Percentiles rank a stretch among this genome's conserved stretches.
Conservation (phyloP, 75 land plant species). For the Sequoiadendron giganteum region DNA sequence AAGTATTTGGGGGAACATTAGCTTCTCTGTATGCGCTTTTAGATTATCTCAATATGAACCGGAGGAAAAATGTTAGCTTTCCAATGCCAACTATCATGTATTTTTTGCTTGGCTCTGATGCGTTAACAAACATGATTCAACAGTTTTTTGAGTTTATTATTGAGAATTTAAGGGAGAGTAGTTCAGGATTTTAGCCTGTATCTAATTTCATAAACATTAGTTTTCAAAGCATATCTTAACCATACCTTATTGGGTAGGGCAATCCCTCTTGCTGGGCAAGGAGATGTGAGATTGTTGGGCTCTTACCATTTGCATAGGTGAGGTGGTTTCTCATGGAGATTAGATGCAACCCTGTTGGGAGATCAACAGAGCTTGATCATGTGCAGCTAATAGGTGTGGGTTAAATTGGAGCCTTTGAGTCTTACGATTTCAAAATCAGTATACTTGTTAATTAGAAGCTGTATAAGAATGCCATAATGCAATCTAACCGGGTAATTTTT, state of each 20-base stretch:
- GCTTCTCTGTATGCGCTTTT: neutral
- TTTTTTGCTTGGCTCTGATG: neutral
- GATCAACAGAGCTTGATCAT: neutral
- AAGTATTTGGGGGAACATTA: neutral
- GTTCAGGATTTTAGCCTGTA: too few relatives aligned
- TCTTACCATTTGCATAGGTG: neutral
- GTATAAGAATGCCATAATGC: neutral
- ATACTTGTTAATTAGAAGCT: neutral
- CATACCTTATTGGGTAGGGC: neutral
- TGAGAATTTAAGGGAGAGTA: neutral
- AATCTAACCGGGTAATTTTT: too few relatives aligned
- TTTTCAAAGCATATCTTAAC: too few relatives aligned
- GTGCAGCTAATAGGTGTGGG: neutral
- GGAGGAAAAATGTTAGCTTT: neutral
- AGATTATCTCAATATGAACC: too few relatives aligned
- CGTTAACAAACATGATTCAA: neutral
- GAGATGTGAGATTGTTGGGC: neutral
- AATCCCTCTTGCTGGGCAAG: neutral
- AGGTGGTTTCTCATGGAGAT: neutral
- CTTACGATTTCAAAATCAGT: neutral
- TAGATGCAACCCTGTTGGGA: neutral
- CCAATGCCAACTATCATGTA: neutral
- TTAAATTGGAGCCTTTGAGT: neutral
- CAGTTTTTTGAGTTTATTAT: neutral
- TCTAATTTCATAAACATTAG: neutral